Evolutionary conservation across 192 early-diverging fungal species (phyloP).

Genomic region (Coemansia sp.): DNA sequence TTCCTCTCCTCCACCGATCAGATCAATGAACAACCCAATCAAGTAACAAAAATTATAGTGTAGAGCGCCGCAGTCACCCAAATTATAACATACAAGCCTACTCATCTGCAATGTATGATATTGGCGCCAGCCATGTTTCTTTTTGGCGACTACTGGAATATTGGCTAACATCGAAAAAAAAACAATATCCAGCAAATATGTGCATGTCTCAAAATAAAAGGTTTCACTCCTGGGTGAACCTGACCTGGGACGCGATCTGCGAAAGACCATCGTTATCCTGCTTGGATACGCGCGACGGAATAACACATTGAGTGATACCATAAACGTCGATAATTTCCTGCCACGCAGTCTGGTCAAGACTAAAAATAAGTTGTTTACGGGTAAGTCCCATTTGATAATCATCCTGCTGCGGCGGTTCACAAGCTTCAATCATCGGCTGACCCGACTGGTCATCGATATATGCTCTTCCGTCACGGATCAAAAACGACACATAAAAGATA

Average conservation of each 20-base stretch:
- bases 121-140: too few relatives aligned
- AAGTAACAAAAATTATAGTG: not conserved
- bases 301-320: slow-evolving; percentile 59
- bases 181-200: too few relatives aligned
- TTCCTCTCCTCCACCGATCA: too few relatives aligned
- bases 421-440: slow-evolving; percentile 65
- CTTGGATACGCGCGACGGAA: slow-evolving; percentile 51
- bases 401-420: slow-evolving; percentile 67
- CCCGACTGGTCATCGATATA: slow-evolving; percentile 71
- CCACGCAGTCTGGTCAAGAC: slow-evolving; percentile 69
- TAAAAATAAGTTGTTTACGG: slow-evolving; percentile 80
- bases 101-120: too few relatives aligned
- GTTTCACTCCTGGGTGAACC: slow-evolving; percentile 3
- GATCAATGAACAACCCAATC: too few relatives aligned
- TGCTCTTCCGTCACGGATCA: slow-evolving; percentile 83
- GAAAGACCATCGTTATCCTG: slow-evolving; percentile 26
- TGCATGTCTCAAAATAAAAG: not conserved
- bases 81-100: too few relatives aligned
- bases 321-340: slow-evolving; percentile 67
- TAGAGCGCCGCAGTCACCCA: too few relatives aligned
- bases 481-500: slow-evolving; percentile 95
- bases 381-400: slow-evolving; percentile 64
- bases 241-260: slow-evolving; percentile 33
- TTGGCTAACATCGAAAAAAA: too few relatives aligned
- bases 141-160: too few relatives aligned